These are phyloP conservation scores for Chlamydomonas asymmetrica DNA, from an alignment of 139 green algal genomes.

Conservation along the genomic window DNA sequence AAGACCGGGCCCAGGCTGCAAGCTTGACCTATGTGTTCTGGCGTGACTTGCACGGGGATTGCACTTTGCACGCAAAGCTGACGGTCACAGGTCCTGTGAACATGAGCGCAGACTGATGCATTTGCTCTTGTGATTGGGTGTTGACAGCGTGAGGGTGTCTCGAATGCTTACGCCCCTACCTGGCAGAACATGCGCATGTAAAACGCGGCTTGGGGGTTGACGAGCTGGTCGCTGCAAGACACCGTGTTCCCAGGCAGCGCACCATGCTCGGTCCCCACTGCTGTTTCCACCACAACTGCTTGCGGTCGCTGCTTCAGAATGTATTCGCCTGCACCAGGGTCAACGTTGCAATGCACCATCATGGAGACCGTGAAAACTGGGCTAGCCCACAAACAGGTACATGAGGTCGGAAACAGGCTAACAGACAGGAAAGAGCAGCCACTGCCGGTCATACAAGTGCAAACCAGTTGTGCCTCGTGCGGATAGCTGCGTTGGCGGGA, in stretches of 20 bases:
- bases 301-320: conserved; percentile 23
- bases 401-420: neutral
- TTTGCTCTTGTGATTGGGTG: conserved; percentile 30
- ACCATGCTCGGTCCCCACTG: conserved; percentile 63
- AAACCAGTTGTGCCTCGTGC: neutral
- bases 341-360: neutral
- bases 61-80: too few species aligned
- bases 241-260: conserved; percentile 43
- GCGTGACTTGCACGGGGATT: too few species aligned
- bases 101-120: too few species aligned
- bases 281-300: conserved; percentile 71
- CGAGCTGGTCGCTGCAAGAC: conserved; percentile 29
- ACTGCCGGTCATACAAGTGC: neutral
- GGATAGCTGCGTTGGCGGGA: neutral
- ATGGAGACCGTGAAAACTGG: neutral
- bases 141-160: too few species aligned
- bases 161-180: too few species aligned
- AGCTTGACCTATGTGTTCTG: too few species aligned
- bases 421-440: neutral
- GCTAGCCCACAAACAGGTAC: neutral
- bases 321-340: conserved; percentile 16
- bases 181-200: conserved; percentile 50
- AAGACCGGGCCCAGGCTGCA: too few species aligned
- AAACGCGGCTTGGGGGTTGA: conserved; percentile 31
- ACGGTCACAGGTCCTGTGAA: too few species aligned